These are phyloP conservation scores for Carpinus fangiana DNA, from an alignment of 306 rosid species.

Conservation along the genomic window DNA sequence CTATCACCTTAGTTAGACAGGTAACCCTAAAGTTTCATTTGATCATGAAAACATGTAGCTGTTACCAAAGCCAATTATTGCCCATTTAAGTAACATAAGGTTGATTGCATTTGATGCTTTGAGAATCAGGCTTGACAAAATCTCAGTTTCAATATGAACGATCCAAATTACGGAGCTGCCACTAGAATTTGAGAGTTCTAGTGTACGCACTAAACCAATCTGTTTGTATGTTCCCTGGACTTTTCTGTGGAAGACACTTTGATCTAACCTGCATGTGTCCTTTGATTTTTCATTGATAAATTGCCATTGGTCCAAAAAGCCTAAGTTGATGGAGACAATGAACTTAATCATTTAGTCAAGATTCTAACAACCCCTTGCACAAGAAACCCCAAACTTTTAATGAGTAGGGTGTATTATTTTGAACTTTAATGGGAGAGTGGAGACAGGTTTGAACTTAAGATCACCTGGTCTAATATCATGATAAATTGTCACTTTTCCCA, in stretches of 20 bases:
- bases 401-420: not conserved
- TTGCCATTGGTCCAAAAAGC: not conserved
- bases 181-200: conserved; percentile 11
- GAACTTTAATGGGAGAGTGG: not conserved
- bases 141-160: not conserved
- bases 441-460: not conserved
- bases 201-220: not conserved
- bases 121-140: not conserved
- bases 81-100: no score
- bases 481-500: not conserved
- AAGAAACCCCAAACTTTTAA: not conserved
- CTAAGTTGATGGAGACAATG: not conserved
- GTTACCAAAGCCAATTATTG: no score
- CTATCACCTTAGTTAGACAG: no score
- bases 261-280: not conserved
- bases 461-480: not conserved
- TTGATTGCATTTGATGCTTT: no score
- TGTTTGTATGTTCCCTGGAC: not conserved
- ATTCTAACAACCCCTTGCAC: not conserved
- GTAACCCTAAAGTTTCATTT: no score
- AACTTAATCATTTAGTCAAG: not conserved
- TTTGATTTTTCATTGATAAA: not conserved
- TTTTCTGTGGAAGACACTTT: not conserved
- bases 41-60: no score
- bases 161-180: conserved; percentile 2